These are phyloP conservation scores for Aureobasidium sp. DNA, from an alignment of 2,329 filamentous ascomycete genomes.

Conservation along the genomic window DNA sequence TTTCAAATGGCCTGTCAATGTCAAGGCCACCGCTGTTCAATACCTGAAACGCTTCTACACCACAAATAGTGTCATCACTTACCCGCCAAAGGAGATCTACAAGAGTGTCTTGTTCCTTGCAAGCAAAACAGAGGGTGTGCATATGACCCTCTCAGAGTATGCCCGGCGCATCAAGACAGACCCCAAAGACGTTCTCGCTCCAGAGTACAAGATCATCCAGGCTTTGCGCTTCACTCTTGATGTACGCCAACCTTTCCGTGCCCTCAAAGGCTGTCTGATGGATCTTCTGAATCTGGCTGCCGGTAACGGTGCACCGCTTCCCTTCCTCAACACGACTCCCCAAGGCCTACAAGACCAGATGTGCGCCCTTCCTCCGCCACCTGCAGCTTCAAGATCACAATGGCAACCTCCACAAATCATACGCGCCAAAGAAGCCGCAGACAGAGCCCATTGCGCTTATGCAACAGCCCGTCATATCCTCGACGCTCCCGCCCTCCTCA, in stretches of 20 bases:
- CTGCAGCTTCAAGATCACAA: slow-evolving; percentile 1
- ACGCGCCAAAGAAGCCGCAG: slow-evolving; percentile 25
- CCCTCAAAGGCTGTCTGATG: slow-evolving; percentile 77
- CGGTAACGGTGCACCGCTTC: slow-evolving; percentile 43
- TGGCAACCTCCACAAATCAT: not conserved
- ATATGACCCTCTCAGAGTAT: slow-evolving; percentile 61
- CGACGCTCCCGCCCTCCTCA: slow-evolving; percentile 68
- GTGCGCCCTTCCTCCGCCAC: slow-evolving; percentile 23
- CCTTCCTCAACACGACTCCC: slow-evolving; percentile 16
- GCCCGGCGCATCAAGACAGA: slow-evolving; percentile 48
- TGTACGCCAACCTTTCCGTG: slow-evolving; percentile 82
- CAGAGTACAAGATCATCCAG: slow-evolving; percentile 89
- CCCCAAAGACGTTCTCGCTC: slow-evolving; percentile 74
- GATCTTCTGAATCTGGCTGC: slow-evolving; percentile 65
- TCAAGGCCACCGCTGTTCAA: slow-evolving; percentile 72
- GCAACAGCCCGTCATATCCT: slow-evolving; percentile 65
- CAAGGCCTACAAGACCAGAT: slow-evolving; percentile 27
- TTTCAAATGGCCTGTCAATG: slow-evolving; percentile 54
- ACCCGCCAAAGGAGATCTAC: slow-evolving; percentile 81
- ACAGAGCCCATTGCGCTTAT: slow-evolving; percentile 58
- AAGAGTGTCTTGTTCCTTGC: slow-evolving; percentile 89
- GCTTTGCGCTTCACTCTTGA: slow-evolving; percentile 90
- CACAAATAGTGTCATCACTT: slow-evolving; percentile 93
- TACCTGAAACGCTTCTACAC: slow-evolving; percentile 94
- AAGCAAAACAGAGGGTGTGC: slow-evolving; percentile 83